Evolutionary conservation across 208 protist genomes (phyloP).

Genomic region (Leishmania braziliensis): DNA sequence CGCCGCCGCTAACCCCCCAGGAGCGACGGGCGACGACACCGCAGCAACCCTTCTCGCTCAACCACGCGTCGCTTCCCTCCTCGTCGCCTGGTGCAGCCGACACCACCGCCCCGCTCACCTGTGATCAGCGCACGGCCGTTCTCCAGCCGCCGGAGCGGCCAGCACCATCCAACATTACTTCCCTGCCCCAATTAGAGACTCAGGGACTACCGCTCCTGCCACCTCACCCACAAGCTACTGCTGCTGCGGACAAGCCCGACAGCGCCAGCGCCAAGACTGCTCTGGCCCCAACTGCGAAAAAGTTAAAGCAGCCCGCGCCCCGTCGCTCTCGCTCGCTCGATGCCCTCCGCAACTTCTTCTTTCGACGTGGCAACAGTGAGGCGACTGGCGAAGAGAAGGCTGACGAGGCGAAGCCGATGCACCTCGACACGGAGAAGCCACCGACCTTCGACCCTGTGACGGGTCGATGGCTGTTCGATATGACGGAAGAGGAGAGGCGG

Average conservation of each 20-base stretch:
- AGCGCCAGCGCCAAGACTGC: slow-evolving; percentile 4
- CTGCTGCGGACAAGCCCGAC: slow-evolving; percentile 1
- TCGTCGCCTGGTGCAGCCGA: not conserved
- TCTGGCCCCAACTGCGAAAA: not conserved
- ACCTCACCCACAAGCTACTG: not conserved
- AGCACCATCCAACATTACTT: not conserved
- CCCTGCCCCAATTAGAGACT: slow-evolving; percentile 2
- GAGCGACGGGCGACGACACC: not conserved
- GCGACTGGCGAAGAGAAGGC: slow-evolving; percentile 34
- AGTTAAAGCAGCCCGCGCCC: slow-evolving; percentile 16
- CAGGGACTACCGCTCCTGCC: not conserved
- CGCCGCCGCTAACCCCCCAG: not conserved
- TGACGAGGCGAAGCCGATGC: slow-evolving; percentile 87
- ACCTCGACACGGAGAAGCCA: slow-evolving; percentile 79
- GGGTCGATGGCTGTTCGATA: slow-evolving; percentile 77
- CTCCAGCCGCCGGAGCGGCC: slow-evolving; percentile 15
- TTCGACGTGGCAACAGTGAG: slow-evolving; percentile 45
- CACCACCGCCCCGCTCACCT: not conserved
- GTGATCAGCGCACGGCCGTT: slow-evolving; percentile 5
- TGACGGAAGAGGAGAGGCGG: slow-evolving; percentile 86
- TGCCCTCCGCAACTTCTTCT: slow-evolving; percentile 50
- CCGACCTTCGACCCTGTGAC: slow-evolving; percentile 78
- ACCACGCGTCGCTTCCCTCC: slow-evolving; percentile 1
- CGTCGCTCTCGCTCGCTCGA: slow-evolving; percentile 68
- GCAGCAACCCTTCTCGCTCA: not conserved